phyloP scores from a whole-genome alignment of 2,329 filamentous ascomycete genomes.

The Botrytis deweyae region DNA sequence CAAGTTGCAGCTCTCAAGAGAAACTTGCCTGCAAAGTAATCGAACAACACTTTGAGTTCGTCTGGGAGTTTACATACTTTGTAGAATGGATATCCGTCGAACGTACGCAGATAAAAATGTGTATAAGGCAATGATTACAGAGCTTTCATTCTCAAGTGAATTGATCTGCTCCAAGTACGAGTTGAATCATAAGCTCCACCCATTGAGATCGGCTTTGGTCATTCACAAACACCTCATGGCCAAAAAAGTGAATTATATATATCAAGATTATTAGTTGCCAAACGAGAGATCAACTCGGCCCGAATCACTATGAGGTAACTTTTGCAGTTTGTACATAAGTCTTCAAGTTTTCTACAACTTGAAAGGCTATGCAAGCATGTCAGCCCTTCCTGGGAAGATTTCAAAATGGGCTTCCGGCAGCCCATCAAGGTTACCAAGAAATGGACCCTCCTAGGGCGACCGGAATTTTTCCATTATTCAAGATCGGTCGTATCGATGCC shows the following conservation, averaged over 20 bases:
- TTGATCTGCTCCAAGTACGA: not conserved
- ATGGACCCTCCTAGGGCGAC: not conserved
- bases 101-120: no score
- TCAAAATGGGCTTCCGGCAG: not conserved
- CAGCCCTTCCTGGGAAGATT: no score
- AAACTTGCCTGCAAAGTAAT: not conserved
- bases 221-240: not conserved
- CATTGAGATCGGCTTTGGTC: not conserved
- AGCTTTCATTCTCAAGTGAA: not conserved
- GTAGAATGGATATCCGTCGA: not conserved
- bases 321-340: not conserved
- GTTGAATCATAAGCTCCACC: no score
- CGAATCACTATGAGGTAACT: not conserved
- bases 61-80: not conserved
- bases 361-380: not conserved
- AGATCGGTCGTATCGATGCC: no score
- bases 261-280: not conserved
- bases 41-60: not conserved
- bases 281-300: no score
- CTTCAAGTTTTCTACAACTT: not conserved
- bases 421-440: not conserved
- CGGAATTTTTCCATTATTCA: not conserved
- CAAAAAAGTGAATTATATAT: not conserved
- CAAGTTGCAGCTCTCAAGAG: not conserved
- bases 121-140: no score